These are phyloP conservation scores for Colletotrichum endophyticum DNA, from an alignment of 2,329 filamentous ascomycete genomes.

Conservation along the genomic window DNA sequence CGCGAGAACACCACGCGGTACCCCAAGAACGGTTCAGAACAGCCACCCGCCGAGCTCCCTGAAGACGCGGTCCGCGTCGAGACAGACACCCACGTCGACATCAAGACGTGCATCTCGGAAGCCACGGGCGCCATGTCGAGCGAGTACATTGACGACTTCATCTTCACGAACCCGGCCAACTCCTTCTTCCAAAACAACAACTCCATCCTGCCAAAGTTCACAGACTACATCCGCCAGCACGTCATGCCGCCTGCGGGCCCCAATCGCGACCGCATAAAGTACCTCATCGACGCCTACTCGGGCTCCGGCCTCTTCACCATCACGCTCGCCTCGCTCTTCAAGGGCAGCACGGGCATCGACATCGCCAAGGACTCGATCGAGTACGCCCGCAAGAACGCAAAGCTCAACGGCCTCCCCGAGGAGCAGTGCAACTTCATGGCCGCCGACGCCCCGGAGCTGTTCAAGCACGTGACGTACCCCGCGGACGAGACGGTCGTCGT, in stretches of 20 bases:
- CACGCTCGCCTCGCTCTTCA: slow-evolving; percentile 84
- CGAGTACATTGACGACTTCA: slow-evolving; percentile 85
- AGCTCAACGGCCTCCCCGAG: slow-evolving; percentile 71
- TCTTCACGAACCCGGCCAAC: slow-evolving; percentile 90
- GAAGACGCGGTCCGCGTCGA: slow-evolving; percentile 56
- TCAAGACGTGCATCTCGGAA: slow-evolving; percentile 91
- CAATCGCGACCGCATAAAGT: slow-evolving; percentile 63
- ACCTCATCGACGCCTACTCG: slow-evolving; percentile 97
- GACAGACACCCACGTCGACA: slow-evolving; percentile 68
- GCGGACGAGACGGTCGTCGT: slow-evolving; percentile 89
- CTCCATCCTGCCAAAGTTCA: slow-evolving; percentile 88
- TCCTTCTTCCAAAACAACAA: slow-evolving; percentile 99
- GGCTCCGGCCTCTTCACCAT: slow-evolving; percentile 98
- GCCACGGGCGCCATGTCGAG: slow-evolving; percentile 76
- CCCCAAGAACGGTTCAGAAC: slow-evolving; percentile 45
- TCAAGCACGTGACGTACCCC: slow-evolving; percentile 75
- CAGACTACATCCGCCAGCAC: slow-evolving; percentile 81
- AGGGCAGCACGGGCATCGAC: slow-evolving; percentile 88
- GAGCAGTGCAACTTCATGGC: slow-evolving; percentile 83
- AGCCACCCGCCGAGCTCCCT: slow-evolving; percentile 31
- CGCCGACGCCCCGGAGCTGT: slow-evolving; percentile 84
- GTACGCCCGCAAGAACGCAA: slow-evolving; percentile 80
- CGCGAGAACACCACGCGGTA: slow-evolving; percentile 82
- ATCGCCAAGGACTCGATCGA: slow-evolving; percentile 80
- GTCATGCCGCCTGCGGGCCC: slow-evolving; percentile 62